A percentile compares a stretch with the other conserved stretches of the same genome.
Evolutionary conservation across 2,329 filamentous ascomycete genomes (phyloP).

Genomic region (Fusarium neocosmosporiellum): DNA sequence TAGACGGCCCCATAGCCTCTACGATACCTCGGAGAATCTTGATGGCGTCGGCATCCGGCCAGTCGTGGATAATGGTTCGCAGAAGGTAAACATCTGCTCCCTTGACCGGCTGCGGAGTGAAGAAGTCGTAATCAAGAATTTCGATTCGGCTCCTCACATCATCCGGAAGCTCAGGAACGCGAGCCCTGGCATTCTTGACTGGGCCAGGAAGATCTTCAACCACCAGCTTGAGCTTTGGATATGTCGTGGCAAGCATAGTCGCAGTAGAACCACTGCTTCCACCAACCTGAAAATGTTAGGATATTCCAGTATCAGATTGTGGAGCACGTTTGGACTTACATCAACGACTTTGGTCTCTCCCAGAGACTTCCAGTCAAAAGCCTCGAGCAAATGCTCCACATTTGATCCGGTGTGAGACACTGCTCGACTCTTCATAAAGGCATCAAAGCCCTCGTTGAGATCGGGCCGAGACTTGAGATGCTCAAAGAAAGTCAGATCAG

Average conservation of each 20-base stretch:
- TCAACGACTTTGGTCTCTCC: constrained; percentile 22
- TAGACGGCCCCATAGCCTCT: constrained; percentile 3
- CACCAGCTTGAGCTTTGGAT: constrained; percentile 49
- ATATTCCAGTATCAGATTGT: rapidly evolving
- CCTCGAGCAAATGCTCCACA: constrained; percentile 21
- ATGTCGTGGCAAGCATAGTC: constrained; percentile 41
- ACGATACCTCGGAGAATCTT: constrained; percentile 40
- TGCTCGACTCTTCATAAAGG: constrained; percentile 30
- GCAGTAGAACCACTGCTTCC: constrained; percentile 21
- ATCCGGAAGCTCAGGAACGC: constrained; percentile 29
- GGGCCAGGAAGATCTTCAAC: constrained; percentile 47
- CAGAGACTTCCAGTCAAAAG: constrained; percentile 17
- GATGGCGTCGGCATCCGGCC: constrained; percentile 49
- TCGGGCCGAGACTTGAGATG: constrained; percentile 36
- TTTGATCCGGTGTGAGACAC: constrained; percentile 29
- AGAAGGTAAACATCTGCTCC: constrained; percentile 47
- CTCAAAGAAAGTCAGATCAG: constrained; percentile 47
- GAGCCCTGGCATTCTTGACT: background rate
- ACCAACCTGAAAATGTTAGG: constrained; percentile 10
- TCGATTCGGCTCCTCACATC: constrained; percentile 37
- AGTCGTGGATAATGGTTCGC: constrained; percentile 49
- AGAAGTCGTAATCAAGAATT: constrained; percentile 48
- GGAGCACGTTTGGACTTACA: background rate
- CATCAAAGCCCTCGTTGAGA: constrained; percentile 11
- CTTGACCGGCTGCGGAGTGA: constrained; percentile 45